A percentile compares a stretch with the other conserved stretches of the same genome.
Evolutionary conservation across 2,329 filamentous ascomycete species (phyloP).

Genomic region (Aspergillus arachidicola): DNA sequence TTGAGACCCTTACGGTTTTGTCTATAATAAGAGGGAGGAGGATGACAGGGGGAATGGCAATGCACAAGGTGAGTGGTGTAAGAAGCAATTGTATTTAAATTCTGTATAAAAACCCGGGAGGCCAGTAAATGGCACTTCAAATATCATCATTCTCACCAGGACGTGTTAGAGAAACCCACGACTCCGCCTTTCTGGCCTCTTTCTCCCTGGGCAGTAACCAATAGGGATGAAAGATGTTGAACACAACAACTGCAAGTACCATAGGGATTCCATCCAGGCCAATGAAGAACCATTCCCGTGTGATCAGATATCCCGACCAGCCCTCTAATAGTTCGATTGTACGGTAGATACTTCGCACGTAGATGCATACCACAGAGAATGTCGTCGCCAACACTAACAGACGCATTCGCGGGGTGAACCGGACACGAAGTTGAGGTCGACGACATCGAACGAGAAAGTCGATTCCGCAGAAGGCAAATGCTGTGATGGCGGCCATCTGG

Average conservation of each 20-base stretch:
- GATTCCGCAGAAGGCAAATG: constrained; percentile 46
- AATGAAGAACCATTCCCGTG: constrained; percentile 53
- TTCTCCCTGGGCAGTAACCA: constrained; percentile 36
- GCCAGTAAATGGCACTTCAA: neutral
- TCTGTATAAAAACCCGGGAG: neutral
- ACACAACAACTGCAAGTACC: constrained; percentile 48
- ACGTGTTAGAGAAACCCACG: neutral
- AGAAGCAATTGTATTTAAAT: neutral
- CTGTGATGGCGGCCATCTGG: constrained; percentile 58
- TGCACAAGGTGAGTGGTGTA: neutral
- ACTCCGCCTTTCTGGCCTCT: neutral
- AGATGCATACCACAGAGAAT: constrained; percentile 49
- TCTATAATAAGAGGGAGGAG: no score
- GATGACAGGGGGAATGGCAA: fast-evolving
- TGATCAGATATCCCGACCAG: constrained; percentile 54
- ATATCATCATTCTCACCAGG: neutral
- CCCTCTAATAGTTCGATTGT: constrained; percentile 54
- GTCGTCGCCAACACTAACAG: constrained; percentile 33
- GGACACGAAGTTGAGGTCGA: no score
- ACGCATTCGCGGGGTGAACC: no score
- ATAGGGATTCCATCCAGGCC: constrained; percentile 54
- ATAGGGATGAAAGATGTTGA: constrained; percentile 50
- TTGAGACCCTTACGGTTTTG: neutral
- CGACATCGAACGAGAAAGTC: constrained; percentile 32
- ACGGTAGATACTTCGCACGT: constrained; percentile 53